phyloP scores from a whole-genome alignment of 2,329 filamentous ascomycete species.

The Trichophyton simii region DNA sequence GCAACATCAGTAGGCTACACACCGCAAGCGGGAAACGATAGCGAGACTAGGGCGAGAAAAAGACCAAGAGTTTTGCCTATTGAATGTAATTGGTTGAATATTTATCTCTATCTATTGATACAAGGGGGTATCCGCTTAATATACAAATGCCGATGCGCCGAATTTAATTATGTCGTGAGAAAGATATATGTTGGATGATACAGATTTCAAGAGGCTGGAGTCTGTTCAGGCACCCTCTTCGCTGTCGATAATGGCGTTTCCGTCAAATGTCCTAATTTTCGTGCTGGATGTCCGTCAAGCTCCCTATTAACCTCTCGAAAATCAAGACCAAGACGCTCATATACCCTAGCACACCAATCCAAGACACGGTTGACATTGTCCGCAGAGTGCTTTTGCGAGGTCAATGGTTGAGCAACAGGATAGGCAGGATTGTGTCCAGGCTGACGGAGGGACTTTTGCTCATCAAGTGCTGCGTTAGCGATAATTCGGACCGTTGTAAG shows the following conservation, averaged over 20 bases:
- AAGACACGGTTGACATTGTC: conserved; percentile 17
- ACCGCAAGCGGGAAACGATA: no score
- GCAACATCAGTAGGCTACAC: not conserved
- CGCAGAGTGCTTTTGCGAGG: conserved; percentile 7
- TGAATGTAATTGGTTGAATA: not conserved
- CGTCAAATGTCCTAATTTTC: not conserved
- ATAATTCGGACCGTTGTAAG: conserved; percentile 28
- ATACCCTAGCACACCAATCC: conserved; percentile 25
- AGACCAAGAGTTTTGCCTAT: not conserved
- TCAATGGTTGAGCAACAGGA: not conserved
- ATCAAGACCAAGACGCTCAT: conserved; percentile 17
- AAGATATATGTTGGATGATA: not conserved
- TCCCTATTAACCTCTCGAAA: conserved; percentile 25
- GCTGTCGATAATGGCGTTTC: not conserved
- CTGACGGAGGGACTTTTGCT: conserved; percentile 12
- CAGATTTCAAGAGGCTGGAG: not conserved
- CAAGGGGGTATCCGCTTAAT: not conserved
- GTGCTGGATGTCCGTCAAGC: conserved; percentile 19
- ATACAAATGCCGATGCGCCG: not conserved
- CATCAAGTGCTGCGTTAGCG: conserved; percentile 22
- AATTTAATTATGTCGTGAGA: not conserved
- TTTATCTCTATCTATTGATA: not conserved
- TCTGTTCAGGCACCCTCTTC: not conserved
- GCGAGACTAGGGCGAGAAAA: no score
- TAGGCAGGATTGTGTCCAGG: not conserved